Evolutionary conservation across 495 filamentous ascomycete species (phyloP).

Genomic region (Penicillium egyptiacum): DNA sequence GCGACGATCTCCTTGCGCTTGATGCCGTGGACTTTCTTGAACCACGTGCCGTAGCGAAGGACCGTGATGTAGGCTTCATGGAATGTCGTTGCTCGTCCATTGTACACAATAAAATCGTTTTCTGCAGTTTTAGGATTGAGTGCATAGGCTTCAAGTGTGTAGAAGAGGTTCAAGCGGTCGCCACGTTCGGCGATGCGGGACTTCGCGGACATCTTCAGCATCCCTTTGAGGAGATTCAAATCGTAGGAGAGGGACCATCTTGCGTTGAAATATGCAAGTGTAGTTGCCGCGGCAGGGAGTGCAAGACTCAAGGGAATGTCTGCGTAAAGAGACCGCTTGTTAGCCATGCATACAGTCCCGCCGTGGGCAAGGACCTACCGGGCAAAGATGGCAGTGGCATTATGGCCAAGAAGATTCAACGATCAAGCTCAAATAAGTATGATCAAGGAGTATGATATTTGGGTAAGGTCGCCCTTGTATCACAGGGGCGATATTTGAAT

Average conservation of each 20-base stretch:
- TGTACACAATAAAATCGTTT: constrained; percentile 67
- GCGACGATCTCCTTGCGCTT: constrained; percentile 81
- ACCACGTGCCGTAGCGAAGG: constrained; percentile 79
- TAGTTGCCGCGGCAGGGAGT: constrained; percentile 64
- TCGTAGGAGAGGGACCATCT: constrained; percentile 69
- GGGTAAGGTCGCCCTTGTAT: not conserved
- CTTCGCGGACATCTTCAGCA: constrained; percentile 44
- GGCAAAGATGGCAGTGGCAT: constrained; percentile 14
- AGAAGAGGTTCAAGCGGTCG: constrained; percentile 74
- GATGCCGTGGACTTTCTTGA: constrained; percentile 68
- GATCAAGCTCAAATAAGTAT: not conserved
- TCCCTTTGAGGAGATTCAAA: constrained; percentile 49
- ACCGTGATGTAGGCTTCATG: constrained; percentile 73
- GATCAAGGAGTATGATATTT: not conserved
- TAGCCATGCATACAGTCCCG: not conserved
- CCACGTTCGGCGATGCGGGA: constrained; percentile 46
- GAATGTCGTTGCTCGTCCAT: constrained; percentile 77
- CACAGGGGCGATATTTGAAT: not conserved
- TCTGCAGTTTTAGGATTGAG: constrained; percentile 54
- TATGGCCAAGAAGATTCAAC: not conserved
- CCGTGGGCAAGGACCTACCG: constrained; percentile 9
- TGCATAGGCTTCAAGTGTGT: constrained; percentile 71
- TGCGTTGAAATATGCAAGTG: constrained; percentile 80
- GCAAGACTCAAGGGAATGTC: constrained; percentile 52
- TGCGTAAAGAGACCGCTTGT: constrained; percentile 9